phyloP scores from a whole-genome alignment of 2,329 filamentous ascomycete species.

The Ascochyta clinopodiicola region DNA sequence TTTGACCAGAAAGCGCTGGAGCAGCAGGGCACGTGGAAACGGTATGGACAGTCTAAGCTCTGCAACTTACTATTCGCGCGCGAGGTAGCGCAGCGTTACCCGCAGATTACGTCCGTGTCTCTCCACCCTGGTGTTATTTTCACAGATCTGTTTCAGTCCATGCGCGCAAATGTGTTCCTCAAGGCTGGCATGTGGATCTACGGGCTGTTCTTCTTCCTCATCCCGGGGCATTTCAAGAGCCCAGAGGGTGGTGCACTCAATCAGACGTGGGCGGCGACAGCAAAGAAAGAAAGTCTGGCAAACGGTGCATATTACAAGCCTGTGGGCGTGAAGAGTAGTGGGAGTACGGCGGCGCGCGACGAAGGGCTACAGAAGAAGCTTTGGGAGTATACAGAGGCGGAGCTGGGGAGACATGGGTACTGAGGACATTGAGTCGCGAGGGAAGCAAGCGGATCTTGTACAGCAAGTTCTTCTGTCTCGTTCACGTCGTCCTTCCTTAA shows the following conservation, averaged over 20 bases:
- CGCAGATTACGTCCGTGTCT: constrained; percentile 52
- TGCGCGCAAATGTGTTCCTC: constrained; percentile 35
- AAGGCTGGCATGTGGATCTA: constrained; percentile 37
- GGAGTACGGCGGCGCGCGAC: constrained; percentile 37
- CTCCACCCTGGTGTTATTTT: constrained; percentile 59
- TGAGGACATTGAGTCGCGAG: constrained; percentile 1
- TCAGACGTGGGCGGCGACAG: constrained; percentile 53
- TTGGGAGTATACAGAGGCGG: constrained; percentile 49
- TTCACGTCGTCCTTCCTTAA: no score
- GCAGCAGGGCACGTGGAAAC: constrained; percentile 37
- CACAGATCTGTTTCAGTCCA: constrained; percentile 50
- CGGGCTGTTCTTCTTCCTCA: constrained; percentile 23
- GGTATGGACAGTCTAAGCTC: constrained; percentile 60
- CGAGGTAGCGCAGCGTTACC: constrained; percentile 53
- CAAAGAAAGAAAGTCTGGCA: constrained; percentile 40
- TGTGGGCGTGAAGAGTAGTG: constrained; percentile 33
- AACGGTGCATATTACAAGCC: constrained; percentile 54
- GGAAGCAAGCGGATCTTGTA: no score
- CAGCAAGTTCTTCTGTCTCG: no score
- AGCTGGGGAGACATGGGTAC: constrained; percentile 44
- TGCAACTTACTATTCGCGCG: constrained; percentile 57
- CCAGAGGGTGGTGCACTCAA: constrained; percentile 48
- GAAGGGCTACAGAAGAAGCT: constrained; percentile 44
- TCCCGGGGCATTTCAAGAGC: constrained; percentile 41
- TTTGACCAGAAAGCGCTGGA: constrained; percentile 46